Conservation (phyloP, 1,139 yeast species). For the Kurtzmaniella quercitrusa region DNA sequence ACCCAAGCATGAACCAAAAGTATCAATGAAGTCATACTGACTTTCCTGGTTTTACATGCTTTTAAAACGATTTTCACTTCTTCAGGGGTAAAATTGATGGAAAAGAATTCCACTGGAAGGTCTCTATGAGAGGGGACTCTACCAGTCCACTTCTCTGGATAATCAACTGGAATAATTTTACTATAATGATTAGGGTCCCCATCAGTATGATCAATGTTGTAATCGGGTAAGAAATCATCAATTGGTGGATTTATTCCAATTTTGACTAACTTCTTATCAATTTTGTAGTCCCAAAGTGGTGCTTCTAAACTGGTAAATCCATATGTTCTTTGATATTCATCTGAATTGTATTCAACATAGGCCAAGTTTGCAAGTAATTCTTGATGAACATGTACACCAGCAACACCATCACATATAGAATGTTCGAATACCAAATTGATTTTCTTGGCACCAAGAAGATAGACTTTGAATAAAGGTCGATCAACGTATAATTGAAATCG, state of each 20-base stretch:
- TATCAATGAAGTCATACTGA: conserved; percentile 35
- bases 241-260: conserved; percentile 34
- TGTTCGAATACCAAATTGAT: conserved; percentile 35
- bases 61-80: conserved; percentile 22
- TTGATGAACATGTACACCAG: conserved; percentile 38
- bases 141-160: conserved; percentile 31
- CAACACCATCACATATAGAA: conserved; percentile 40
- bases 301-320: conserved; percentile 14
- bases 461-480: conserved; percentile 29
- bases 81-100: conserved; percentile 26
- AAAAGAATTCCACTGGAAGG: conserved; percentile 24
- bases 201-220: conserved; percentile 22
- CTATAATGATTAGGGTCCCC: conserved; percentile 23
- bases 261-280: conserved; percentile 18
- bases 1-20: conserved; percentile 23
- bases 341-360: conserved; percentile 13
- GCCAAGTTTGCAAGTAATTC: conserved; percentile 28
- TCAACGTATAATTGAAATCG: conserved; percentile 22
- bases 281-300: conserved; percentile 17
- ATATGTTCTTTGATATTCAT: conserved; percentile 11
- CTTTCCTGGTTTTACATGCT: conserved; percentile 27
- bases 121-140: conserved; percentile 21
- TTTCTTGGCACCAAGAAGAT: conserved; percentile 19
- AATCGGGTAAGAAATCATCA: conserved; percentile 24
- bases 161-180: conserved; percentile 20